Percentiles rank a stretch among this genome's conserved stretches.
Conservation (phyloP, 257 asterid species). For the Scutellaria galericulata region DNA sequence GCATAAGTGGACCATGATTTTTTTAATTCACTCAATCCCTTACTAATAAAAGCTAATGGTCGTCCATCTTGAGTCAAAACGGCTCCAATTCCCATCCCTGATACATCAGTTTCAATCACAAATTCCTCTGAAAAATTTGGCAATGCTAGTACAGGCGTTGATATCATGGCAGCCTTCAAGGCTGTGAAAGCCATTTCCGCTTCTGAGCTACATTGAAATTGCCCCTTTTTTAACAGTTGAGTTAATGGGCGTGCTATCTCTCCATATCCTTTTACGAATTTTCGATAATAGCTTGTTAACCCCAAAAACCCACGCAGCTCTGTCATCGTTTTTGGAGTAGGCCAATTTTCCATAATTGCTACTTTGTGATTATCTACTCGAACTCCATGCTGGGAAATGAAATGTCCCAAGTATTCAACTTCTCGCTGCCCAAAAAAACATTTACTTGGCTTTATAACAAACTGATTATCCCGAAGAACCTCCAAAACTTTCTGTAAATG, state of each 20-base stretch:
- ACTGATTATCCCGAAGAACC: not conserved
- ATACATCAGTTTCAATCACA: not conserved
- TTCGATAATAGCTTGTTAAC: not conserved
- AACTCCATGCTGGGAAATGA: not conserved
- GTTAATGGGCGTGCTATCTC: not conserved
- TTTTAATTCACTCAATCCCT: not conserved
- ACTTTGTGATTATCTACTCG: not conserved
- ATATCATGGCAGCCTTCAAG: not conserved
- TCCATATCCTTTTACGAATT: not conserved
- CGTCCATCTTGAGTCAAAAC: not conserved
- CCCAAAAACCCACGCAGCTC: not conserved
- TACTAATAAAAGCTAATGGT: not conserved
- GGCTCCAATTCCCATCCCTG: not conserved
- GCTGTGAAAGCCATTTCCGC: not conserved
- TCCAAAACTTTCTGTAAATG: not conserved
- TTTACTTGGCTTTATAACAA: not conserved
- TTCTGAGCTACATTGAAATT: not conserved
- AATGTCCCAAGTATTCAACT: slow-evolving; percentile 15
- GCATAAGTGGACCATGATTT: not conserved
- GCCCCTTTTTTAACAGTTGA: not conserved
- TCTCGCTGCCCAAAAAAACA: not conserved
- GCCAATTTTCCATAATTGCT: not conserved
- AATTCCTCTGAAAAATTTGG: not conserved
- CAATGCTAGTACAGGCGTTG: not conserved
- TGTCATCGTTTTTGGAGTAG: not conserved